Conservation (phyloP, 306 rosid species). For the Lagenaria siceraria region DNA sequence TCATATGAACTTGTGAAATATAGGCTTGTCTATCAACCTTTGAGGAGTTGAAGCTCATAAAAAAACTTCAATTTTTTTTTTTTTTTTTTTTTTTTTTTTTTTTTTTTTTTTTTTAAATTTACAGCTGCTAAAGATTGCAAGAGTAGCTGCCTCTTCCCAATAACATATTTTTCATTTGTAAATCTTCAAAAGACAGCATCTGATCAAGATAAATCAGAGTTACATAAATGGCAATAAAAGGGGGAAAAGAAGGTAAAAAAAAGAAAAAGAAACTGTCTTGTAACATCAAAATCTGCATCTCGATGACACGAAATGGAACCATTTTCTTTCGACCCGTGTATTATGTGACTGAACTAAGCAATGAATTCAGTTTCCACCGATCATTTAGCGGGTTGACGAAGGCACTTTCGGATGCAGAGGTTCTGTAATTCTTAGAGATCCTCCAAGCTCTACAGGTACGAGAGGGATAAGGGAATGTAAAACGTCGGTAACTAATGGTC, state of each 20-base stretch:
- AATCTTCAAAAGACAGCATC: neutral
- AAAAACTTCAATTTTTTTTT: too few species aligned
- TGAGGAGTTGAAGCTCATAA: too few species aligned
- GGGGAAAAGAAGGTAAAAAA: too few species aligned
- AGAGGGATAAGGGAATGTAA: conserved; percentile 87
- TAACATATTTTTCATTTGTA: neutral
- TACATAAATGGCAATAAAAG: neutral
- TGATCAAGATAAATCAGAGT: neutral
- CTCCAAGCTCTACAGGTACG: conserved; percentile 71
- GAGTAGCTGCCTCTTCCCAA: neutral
- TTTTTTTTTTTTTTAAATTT: too few species aligned
- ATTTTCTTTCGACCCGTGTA: neutral
- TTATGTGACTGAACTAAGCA: neutral
- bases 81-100: too few species aligned
- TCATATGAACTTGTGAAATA: too few species aligned
- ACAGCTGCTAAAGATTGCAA: too few species aligned
- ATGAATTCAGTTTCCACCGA: neutral
- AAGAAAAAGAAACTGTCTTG: neutral
- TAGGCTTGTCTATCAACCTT: too few species aligned
- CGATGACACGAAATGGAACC: neutral
- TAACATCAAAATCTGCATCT: neutral
- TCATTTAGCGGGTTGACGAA: neutral
- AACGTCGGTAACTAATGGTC: conserved; percentile 82
- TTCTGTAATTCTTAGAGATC: conserved; percentile 60
- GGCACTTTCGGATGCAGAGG: conserved; percentile 3